Base-by-base conservation (phyloP, 768 basidiomycete genomes). In the Agrocybe chaxingu region DNA sequence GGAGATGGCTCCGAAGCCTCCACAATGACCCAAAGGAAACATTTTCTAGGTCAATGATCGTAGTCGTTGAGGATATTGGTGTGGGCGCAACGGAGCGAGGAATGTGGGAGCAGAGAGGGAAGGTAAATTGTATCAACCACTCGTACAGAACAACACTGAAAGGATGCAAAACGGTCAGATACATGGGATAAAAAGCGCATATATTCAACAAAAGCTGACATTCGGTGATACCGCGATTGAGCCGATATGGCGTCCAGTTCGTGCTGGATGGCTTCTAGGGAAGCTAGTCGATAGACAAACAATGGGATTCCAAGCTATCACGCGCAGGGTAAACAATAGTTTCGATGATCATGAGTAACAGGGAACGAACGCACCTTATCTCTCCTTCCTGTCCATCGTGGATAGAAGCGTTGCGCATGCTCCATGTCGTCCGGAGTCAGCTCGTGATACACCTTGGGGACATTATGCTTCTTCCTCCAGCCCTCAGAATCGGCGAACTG, bases 321-420 rank as follows among this genome's bases (percentile, higher is more conserved):
- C 8, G n/a, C 0, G 33, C 8, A 41, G 13, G 45, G 45, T 18
- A 12, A 30, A 35, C 12, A 19, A 40, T 12, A 6, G 29, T 13
- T 4, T 3, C 36, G 31, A 35, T 31, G 5, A 18, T 18, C 19
- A n/a, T 34, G 40, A 39, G 8, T 34, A 50, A 24, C 19, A 30
- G 29, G 18, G 45, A 24, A 19, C 12, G 19, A 31, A 55, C 70
- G 2, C 56, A 84, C 89, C 72, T 86, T 88, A 63, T 90, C 85
- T 55, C 88, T 71, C 40, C 85, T 73, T 0, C 89, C 90, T 0
- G 87, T 91, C 87, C 87, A 92, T 31, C 85, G 76, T 1, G 89
- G 88, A 67, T 92, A 93, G 53, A 84, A 87, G 45, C 75, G 70
- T 57, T 78, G 77, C 0, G 83, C 64, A 8, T 62, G 59, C 62